Evolutionary conservation across 192 early-diverging fungal species (phyloP).

Genomic region (Podila epicladia): DNA sequence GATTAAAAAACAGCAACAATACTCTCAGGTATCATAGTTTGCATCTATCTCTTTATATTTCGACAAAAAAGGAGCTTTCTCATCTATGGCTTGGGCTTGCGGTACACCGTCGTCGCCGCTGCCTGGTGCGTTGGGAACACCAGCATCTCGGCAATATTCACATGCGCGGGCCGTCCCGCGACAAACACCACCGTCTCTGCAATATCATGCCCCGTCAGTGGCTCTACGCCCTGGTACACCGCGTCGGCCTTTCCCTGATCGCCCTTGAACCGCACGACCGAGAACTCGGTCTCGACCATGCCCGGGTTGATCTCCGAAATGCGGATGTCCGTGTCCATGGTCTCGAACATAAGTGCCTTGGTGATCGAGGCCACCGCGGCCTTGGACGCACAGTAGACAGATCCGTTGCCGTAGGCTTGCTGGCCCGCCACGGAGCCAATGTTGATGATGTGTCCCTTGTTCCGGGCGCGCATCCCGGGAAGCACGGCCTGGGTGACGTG

Average conservation of each 20-base stretch:
- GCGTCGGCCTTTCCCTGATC: constrained; percentile 70
- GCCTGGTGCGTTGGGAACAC: constrained; percentile 52
- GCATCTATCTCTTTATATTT: not conserved
- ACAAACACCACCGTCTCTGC: constrained; percentile 84
- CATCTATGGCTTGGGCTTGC: constrained; percentile 18
- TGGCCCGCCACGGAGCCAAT: constrained; percentile 82
- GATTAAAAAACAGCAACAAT: too few species aligned
- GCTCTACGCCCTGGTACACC: constrained; percentile 77
- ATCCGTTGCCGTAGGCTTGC: constrained; percentile 75
- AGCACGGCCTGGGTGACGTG: constrained; percentile 83
- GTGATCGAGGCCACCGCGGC: constrained; percentile 86
- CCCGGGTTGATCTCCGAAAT: constrained; percentile 87
- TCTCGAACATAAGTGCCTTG: constrained; percentile 76
- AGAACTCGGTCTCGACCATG: constrained; percentile 94
- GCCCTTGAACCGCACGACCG: constrained; percentile 77
- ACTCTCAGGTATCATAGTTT: not conserved
- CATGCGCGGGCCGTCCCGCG: constrained; percentile 76
- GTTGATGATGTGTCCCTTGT: constrained; percentile 85
- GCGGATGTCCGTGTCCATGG: constrained; percentile 72
- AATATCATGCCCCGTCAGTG: constrained; percentile 24
- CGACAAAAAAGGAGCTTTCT: not conserved
- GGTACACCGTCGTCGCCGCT: constrained; percentile 38
- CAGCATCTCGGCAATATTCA: constrained; percentile 75
- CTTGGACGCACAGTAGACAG: constrained; percentile 88
- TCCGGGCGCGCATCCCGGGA: constrained; percentile 76